Evolutionary conservation across 371 early-diverging fungal species (phyloP), one percentile per base, ranked within the genome.

Genomic region (Saksenaea vasiformis): DNA sequence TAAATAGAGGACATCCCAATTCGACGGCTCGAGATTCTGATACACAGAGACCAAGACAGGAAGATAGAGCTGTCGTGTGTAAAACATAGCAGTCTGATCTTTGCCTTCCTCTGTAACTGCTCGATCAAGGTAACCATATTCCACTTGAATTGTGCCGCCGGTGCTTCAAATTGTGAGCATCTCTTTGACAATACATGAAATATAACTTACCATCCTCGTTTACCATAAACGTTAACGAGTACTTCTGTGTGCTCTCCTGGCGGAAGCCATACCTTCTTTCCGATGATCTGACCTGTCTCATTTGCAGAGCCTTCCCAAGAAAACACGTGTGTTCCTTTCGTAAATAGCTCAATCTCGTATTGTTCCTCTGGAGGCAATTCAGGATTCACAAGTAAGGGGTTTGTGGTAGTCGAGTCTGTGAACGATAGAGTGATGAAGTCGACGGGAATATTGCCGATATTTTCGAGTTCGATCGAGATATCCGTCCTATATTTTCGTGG

Each of bases 21-120:
- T 91, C 26, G 83, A 66, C 4, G 84, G 74, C 47, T 87, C 86
- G 8, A 93, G 69, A 13, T 88, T 82, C 62, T 80, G 82, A 64
- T 89, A 84, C 1, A 92, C 92, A 0, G 92, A 90, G 37, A 92
- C 71, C 5, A 92, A 75, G 3, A 94, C 79, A 10, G 90, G 92
- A 1, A 90, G 70, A 61, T 84, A 82, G 3, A 91, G 77, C 59
- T 89, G 89, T 7, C 93, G 80, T 1, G 90, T 90, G 60, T 85
- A 90, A 65, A 92, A 87, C 62, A 13, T 72, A 55, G 10, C 54
- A 39, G 15, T 51, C 22, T 38, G 55, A 11, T 56, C 34, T n/a
- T 34, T 36, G 41, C 59, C 60, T 41, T 59, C 35, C 3, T 58
- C 34, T 51, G 55, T 57, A 15, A 47, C 58, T 2, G 53, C 54